These are phyloP conservation scores for Mollisia scopiformis DNA, from an alignment of 2,329 filamentous ascomycete genomes.

Conservation along the genomic window DNA sequence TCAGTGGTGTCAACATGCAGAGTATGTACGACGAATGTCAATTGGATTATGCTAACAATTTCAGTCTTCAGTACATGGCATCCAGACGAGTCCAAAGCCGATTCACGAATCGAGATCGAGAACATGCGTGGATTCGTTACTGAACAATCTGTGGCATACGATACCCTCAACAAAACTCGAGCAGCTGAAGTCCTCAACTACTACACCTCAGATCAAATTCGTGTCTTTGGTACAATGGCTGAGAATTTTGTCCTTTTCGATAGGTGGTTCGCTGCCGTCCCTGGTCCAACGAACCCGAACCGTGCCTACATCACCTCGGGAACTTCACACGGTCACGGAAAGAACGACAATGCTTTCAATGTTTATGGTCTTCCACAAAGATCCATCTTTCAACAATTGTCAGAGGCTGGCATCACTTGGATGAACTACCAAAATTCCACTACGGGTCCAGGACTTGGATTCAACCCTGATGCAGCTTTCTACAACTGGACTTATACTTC, in stretches of 20 bases:
- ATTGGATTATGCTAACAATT: constrained; percentile 8
- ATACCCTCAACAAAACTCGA: constrained; percentile 39
- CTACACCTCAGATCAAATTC: constrained; percentile 44
- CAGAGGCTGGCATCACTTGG: constrained; percentile 45
- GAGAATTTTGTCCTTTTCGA: constrained; percentile 49
- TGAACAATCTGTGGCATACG: constrained; percentile 43
- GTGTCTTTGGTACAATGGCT: constrained; percentile 43
- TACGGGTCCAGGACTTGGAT: constrained; percentile 36
- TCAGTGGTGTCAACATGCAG: constrained; percentile 46
- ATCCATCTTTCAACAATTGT: constrained; percentile 45
- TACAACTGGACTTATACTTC: constrained; percentile 45
- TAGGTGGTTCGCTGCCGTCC: constrained; percentile 45
- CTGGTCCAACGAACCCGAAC: constrained; percentile 42
- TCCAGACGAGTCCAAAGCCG: constrained; percentile 33
- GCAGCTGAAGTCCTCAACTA: constrained; percentile 48
- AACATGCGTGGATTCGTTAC: constrained; percentile 46
- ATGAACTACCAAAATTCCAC: constrained; percentile 50
- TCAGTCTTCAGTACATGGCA: constrained; percentile 42
- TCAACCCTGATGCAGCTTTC: constrained; percentile 47
- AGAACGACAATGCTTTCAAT: constrained; percentile 40
- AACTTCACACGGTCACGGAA: constrained; percentile 43
- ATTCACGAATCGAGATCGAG: constrained; percentile 19
- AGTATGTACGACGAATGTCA: constrained; percentile 14
- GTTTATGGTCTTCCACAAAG: constrained; percentile 40
- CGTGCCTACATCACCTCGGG: constrained; percentile 40